These are phyloP conservation scores for Leishmania lainsoni DNA, from an alignment of 208 protist species.

Conservation along the genomic window DNA sequence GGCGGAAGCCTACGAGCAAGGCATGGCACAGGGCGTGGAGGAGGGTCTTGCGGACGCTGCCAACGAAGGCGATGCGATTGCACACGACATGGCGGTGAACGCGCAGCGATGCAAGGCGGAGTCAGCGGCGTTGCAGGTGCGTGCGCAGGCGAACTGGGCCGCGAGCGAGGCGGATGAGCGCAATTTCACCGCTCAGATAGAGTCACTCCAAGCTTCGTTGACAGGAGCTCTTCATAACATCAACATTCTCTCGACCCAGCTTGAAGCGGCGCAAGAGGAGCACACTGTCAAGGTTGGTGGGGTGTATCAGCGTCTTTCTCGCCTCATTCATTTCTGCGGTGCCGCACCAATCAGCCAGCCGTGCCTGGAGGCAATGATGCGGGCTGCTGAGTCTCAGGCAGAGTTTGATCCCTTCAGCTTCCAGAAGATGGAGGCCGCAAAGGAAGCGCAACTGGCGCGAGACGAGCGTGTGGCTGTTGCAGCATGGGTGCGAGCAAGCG, in stretches of 20 bases:
- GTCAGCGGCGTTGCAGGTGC: conserved; percentile 51
- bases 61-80: conserved; percentile 48
- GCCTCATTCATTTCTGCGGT: conserved; percentile 24
- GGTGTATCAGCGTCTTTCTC: conserved; percentile 25
- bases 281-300: conserved; percentile 25
- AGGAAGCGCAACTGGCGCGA: conserved; percentile 21
- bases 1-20: conserved; percentile 61
- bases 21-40: conserved; percentile 55
- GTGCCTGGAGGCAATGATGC: conserved; percentile 31
- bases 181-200: conserved; percentile 38
- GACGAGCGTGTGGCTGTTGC: conserved; percentile 34
- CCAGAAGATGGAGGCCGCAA: conserved; percentile 20
- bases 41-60: conserved; percentile 54
- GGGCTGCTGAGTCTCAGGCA: conserved; percentile 20
- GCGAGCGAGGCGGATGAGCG: conserved; percentile 52
- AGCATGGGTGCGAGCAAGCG: conserved; percentile 40
- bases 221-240: conserved; percentile 25
- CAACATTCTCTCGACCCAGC: conserved; percentile 15
- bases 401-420: conserved; percentile 34
- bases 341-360: conserved; percentile 31
- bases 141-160: conserved; percentile 40
- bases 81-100: conserved; percentile 54
- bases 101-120: conserved; percentile 54
- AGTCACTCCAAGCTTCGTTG: conserved; percentile 33
- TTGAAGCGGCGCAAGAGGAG: conserved; percentile 26